A percentile compares a stretch with the other conserved stretches of the same genome.
Conservation (phyloP, 352 stramenopile genomes). For the Globisporangium heterothallicum region DNA sequence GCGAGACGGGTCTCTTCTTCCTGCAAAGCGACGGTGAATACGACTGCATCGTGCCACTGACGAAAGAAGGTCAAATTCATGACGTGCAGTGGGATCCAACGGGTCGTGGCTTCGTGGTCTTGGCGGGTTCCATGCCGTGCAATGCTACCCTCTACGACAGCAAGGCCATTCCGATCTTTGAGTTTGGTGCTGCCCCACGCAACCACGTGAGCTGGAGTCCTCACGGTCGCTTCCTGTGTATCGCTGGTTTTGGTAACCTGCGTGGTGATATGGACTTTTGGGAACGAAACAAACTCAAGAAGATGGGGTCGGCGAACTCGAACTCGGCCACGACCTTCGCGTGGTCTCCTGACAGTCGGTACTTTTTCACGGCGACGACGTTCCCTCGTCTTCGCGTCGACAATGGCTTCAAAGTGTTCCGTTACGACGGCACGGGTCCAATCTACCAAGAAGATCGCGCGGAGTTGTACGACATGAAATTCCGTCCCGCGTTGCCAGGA, state of each 20-base stretch:
- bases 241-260: conserved; percentile 96
- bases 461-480: conserved; percentile 87
- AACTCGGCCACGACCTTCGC: conserved; percentile 74
- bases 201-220: conserved; percentile 96
- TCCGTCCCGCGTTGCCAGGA: conserved; percentile 63
- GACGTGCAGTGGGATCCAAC: conserved; percentile 94
- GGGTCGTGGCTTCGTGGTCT: conserved; percentile 91
- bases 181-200: conserved; percentile 93
- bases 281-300: conserved; percentile 95
- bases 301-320: conserved; percentile 83
- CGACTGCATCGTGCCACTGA: conserved; percentile 87
- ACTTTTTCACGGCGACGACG: conserved; percentile 94
- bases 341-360: conserved; percentile 94
- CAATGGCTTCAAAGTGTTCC: conserved; percentile 96
- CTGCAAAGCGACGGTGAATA: conserved; percentile 90
- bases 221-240: conserved; percentile 94
- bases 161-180: conserved; percentile 92
- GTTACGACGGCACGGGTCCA: conserved; percentile 92
- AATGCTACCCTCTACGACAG: conserved; percentile 95
- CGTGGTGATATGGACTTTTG: conserved; percentile 96
- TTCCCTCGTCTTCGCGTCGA: conserved; percentile 98
- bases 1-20: conserved; percentile 95
- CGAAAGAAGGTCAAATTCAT: conserved; percentile 90
- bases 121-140: conserved; percentile 93
- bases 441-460: conserved; percentile 79